Percentiles rank a stretch among this genome's conserved stretches.
phyloP scores from a whole-genome alignment of 208 protist species.

The Leishmania major region DNA sequence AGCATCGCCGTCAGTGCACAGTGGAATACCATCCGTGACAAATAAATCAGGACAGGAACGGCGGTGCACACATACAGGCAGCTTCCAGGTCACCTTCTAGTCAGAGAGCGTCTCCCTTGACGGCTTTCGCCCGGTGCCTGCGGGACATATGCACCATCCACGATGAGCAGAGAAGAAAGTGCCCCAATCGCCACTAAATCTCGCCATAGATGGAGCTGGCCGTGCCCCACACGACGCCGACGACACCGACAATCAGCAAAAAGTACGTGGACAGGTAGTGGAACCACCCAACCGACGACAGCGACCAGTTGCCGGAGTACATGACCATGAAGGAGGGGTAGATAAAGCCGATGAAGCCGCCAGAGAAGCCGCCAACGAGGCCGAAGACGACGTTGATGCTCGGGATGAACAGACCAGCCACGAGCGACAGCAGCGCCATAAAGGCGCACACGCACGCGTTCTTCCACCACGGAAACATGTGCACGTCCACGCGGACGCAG shows the following conservation, averaged over 20 bases:
- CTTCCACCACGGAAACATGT: constrained; percentile 51
- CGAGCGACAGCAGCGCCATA: constrained; percentile 40
- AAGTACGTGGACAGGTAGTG: constrained; percentile 64
- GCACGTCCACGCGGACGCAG: constrained; percentile 39
- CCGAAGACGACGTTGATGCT: constrained; percentile 72
- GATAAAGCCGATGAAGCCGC: constrained; percentile 74
- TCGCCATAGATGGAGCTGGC: constrained; percentile 49
- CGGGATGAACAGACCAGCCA: constrained; percentile 77
- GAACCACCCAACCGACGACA: constrained; percentile 42
- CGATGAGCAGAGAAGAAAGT: no score
- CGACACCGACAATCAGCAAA: constrained; percentile 65
- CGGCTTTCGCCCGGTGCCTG: no score
- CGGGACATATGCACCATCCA: no score
- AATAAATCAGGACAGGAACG: no score
- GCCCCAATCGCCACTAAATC: no score
- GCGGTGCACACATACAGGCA: no score
- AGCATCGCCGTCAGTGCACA: no score
- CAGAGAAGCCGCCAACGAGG: constrained; percentile 66
- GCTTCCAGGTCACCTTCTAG: no score
- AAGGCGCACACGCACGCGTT: constrained; percentile 43
- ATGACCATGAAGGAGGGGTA: constrained; percentile 77
- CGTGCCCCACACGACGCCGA: constrained; percentile 75
- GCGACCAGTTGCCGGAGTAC: constrained; percentile 57
- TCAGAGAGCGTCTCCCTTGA: no score
- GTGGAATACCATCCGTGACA: no score